Conservation (phyloP, 1,139 yeast genomes). For the Taphrina betulina region DNA sequence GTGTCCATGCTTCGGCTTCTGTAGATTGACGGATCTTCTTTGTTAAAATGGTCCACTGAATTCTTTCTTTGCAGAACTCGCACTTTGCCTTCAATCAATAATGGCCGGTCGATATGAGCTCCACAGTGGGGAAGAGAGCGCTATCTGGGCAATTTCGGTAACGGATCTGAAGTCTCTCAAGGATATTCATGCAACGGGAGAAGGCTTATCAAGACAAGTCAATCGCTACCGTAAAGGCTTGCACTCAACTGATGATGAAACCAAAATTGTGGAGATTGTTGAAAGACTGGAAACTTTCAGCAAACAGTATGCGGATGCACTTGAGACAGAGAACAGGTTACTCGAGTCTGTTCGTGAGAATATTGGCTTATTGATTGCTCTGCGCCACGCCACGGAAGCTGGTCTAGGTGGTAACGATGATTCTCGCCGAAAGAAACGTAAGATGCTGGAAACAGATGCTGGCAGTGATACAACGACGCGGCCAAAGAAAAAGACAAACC, state of each 20-base stretch:
- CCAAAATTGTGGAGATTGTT: slow-evolving; percentile 16
- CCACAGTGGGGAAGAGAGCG: slow-evolving; percentile 29
- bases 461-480: background rate
- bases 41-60: too few relatives aligned
- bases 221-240: slow-evolving; percentile 4
- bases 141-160: slow-evolving; percentile 25
- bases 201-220: slow-evolving; percentile 8
- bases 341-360: slow-evolving; percentile 38
- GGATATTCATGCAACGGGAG: slow-evolving; percentile 23
- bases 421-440: slow-evolving; percentile 38
- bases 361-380: slow-evolving; percentile 37
- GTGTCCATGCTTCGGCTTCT: too few relatives aligned
- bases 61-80: too few relatives aligned
- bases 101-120: slow-evolving; percentile 12
- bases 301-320: slow-evolving; percentile 14
- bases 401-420: slow-evolving; percentile 33
- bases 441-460: slow-evolving; percentile 29
- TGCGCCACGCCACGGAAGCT: slow-evolving; percentile 38
- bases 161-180: slow-evolving; percentile 15
- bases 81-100: too few relatives aligned
- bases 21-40: too few relatives aligned
- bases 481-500: slow-evolving; percentile 1
- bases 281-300: slow-evolving; percentile 15
- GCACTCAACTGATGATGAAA: slow-evolving; percentile 1
- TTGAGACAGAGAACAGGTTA: slow-evolving; percentile 24